Base-by-base conservation (phyloP, 768 basidiomycete species). In the Trametes villosa region DNA sequence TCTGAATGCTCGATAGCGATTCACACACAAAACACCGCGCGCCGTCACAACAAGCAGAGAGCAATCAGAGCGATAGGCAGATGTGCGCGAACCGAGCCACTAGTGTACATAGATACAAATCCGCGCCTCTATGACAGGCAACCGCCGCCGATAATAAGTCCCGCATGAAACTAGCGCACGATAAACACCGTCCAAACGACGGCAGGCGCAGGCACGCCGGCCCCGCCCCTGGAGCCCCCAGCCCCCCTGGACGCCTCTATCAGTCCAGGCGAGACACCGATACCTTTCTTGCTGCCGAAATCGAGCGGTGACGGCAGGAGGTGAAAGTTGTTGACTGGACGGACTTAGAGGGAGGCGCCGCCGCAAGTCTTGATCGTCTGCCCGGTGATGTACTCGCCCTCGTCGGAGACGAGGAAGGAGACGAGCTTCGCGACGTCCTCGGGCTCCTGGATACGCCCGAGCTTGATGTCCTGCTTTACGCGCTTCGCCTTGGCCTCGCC, bases 391-490 rank as follows among this genome's bases (percentile, higher is more conserved):
- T 72, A 75, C 57, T 69, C 65, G 44, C 67, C 69, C 49, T 74
- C 68, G 27, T 72, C 71, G 4, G 74, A 75, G 30, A 66, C 72
- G 26, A 74, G 60, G 66, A 71, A 75, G 3, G 72, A 71, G 12
- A 75, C 74, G 18, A 75, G 68, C 42, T 67, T 70, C 31, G 73
- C 74, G 59, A 75, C 70, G 60, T 75, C 73, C 57, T 75, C 72
- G 3, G 74, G 74, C 57, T 68, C 53, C 34, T 72, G 73, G 38
- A 70, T 70, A 30, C 71, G 68, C 6, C 70, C 68, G 27, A 72
- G 71, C 64, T 65, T 65, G 65, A 72, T 62, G 27, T 72, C 67
- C 47, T 59, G 63, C 60, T 70, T 70, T 18, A 72, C 70, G 26
- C 70, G 69, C 41, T 60, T 56, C 26, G 68, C 70, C 57, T 67